Evolutionary conservation across 2,329 filamentous ascomycete genomes (phyloP), one percentile per base, ranked within the genome.

Genomic region (Camillea tinctor): DNA sequence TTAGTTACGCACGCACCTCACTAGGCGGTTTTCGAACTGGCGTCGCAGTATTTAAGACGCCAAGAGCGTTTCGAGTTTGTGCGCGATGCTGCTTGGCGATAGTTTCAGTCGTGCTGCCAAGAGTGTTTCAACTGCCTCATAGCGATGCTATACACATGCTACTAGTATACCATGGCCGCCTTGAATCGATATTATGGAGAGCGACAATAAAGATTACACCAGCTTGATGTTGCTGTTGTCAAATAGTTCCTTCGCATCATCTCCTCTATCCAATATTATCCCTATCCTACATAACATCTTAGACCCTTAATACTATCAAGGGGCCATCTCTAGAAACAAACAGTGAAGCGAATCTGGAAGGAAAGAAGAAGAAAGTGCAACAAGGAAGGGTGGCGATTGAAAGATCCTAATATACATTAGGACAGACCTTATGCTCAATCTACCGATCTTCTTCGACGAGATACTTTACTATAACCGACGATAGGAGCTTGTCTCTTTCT

Each of bases 231-330:
- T 26, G 24, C 83, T 81, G 26, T 81, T 81, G 48, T 77, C 80
- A n/a, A 79, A 84, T 61, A 81, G 80, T 40, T 82, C 82, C 75
- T 84, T 84, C 68, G 74, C 76, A 66, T 73, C 68, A 40, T 68
- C 65, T 23, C 59, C 76, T 13, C 77, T 76, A 24, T 75, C 73
- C 50, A 66, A 70, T 62, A 58, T 62, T 62, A 76, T 79, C 11
- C 81, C 80, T 49, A 72, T 83, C 15, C 81, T 81, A 50, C 77
- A 82, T 69, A 72, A 26, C 4, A 26, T 9, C 83, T 55, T 73
- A 81, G 61, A 78, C 84, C 57, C 73, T 76, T 62, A 81, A 84
- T 61, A 80, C 81, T 52, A 81, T 77, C 52, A 70, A 81, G 56
- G 69, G 70, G 56, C 69, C 72, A 62, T 62, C 52, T 52, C 50